These are phyloP conservation scores for Pelagophyceae sp. DNA, from an alignment of 352 stramenopile genomes.

Conservation along the genomic window DNA sequence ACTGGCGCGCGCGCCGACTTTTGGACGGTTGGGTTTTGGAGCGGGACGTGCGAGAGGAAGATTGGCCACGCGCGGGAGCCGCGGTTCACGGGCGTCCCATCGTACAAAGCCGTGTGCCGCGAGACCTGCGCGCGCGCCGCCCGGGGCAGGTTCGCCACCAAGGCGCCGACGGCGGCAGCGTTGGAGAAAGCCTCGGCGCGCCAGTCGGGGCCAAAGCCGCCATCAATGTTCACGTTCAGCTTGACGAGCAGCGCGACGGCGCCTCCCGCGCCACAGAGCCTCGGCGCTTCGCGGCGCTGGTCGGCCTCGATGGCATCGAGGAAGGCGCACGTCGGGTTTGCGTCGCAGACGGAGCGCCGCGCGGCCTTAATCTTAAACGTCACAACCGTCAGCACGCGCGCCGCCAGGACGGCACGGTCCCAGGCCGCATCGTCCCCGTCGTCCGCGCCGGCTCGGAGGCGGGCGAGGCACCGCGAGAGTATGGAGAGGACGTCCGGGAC, in stretches of 20 bases:
- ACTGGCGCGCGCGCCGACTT: too few relatives aligned
- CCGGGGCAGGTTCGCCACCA: not conserved
- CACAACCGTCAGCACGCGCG: not conserved
- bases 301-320: not conserved
- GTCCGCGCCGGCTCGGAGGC: not conserved
- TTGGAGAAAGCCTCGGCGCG: not conserved
- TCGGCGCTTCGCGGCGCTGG: too few relatives aligned
- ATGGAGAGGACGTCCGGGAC: not conserved
- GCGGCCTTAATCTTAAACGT: not conserved
- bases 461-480: not conserved
- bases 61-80: not conserved
- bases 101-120: not conserved
- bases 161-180: not conserved
- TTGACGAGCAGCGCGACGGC: not conserved
- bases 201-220: not conserved
- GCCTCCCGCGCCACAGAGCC: not conserved
- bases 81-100: not conserved
- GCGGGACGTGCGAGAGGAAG: not conserved
- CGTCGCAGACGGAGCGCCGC: not conserved
- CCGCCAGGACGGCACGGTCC: not conserved
- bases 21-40: too few relatives aligned
- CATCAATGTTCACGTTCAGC: constrained; percentile 10
- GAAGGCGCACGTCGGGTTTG: not conserved
- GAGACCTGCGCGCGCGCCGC: not conserved
- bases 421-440: not conserved